A percentile compares a stretch with the other conserved stretches of the same genome.
Conservation (phyloP, 2,329 filamentous ascomycete genomes). For the Elsinoe arachidis region DNA sequence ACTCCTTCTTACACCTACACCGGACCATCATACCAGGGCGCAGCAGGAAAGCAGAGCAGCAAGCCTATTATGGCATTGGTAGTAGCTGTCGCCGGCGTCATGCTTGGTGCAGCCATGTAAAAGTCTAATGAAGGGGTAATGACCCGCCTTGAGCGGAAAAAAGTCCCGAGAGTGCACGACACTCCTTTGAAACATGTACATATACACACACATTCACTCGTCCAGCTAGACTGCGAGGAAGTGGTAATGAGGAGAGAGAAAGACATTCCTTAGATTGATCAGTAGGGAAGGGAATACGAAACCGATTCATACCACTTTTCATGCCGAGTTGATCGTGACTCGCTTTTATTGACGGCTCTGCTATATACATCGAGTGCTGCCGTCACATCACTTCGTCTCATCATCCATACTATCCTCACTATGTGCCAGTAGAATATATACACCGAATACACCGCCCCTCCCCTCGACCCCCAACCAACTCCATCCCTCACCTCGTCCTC, state of each 20-base stretch:
- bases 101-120: background rate
- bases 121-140: background rate
- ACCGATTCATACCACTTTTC: background rate
- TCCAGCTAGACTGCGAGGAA: background rate
- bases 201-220: background rate
- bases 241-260: background rate
- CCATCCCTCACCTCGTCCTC: background rate
- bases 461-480: background rate
- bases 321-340: background rate
- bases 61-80: background rate
- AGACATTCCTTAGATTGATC: background rate
- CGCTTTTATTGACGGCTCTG: background rate
- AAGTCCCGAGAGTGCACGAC: background rate
- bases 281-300: background rate
- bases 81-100: background rate
- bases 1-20: background rate
- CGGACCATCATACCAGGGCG: background rate
- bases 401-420: background rate
- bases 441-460: background rate
- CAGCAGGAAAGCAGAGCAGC: background rate
- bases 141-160: background rate
- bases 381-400: background rate
- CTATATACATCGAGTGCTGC: constrained; percentile 6
- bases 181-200: background rate
- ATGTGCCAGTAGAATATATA: constrained; percentile 3